These are phyloP conservation scores for Phytophthora ohioensis DNA, from an alignment of 352 stramenopile species.

Conservation along the genomic window DNA sequence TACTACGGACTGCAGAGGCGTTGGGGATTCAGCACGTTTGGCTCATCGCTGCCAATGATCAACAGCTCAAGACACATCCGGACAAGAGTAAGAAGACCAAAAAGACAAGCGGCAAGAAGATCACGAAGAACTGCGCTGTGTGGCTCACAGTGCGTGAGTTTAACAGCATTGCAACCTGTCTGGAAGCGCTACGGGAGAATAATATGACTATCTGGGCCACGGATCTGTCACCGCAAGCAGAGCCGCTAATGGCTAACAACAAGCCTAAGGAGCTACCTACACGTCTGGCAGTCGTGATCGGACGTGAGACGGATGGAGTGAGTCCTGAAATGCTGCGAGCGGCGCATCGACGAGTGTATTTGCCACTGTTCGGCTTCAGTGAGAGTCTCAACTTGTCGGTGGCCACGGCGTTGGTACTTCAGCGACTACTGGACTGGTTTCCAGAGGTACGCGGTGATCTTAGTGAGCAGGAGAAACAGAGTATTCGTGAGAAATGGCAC, in stretches of 20 bases:
- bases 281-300: slow-evolving; percentile 94
- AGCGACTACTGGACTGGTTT: slow-evolving; percentile 88
- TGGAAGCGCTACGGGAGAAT: slow-evolving; percentile 67
- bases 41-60: slow-evolving; percentile 71
- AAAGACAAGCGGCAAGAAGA: slow-evolving; percentile 72
- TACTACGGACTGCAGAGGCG: slow-evolving; percentile 93
- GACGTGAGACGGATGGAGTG: slow-evolving; percentile 93
- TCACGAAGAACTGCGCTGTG: slow-evolving; percentile 78
- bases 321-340: slow-evolving; percentile 89
- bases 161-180: slow-evolving; percentile 80
- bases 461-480: slow-evolving; percentile 50
- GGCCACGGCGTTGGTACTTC: slow-evolving; percentile 92
- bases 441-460: slow-evolving; percentile 70
- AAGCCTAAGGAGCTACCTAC: slow-evolving; percentile 77
- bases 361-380: slow-evolving; percentile 94
- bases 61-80: slow-evolving; percentile 72
- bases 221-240: slow-evolving; percentile 84
- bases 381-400: slow-evolving; percentile 95
- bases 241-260: slow-evolving; percentile 46
- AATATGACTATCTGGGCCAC: slow-evolving; percentile 92
- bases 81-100: slow-evolving; percentile 34
- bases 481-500: slow-evolving; percentile 67
- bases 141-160: slow-evolving; percentile 93
- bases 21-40: slow-evolving; percentile 95
- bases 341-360: slow-evolving; percentile 92